Percentiles rank a stretch among this genome's conserved stretches.
Evolutionary conservation across 768 basidiomycete genomes (phyloP).

Genomic region (Pisolithus marmoratus): DNA sequence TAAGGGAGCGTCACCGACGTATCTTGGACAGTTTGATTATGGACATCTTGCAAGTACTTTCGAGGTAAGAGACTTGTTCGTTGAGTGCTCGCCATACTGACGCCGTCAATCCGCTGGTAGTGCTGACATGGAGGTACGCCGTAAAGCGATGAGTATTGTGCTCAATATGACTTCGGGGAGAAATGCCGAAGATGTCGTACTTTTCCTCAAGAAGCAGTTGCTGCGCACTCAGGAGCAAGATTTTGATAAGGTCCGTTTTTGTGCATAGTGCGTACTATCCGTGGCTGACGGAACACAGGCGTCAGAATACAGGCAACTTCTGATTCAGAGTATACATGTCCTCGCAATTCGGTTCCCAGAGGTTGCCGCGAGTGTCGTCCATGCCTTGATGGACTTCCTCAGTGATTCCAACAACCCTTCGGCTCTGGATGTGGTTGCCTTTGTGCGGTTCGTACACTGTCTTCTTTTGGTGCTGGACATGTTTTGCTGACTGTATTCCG

Average conservation of each 20-base stretch:
- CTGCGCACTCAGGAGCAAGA: conserved; percentile 87
- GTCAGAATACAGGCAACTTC: conserved; percentile 89
- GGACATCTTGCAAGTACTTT: conserved; percentile 90
- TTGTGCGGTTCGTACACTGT: conserved; percentile 48
- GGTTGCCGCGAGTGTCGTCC: conserved; percentile 91
- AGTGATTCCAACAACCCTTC: conserved; percentile 93
- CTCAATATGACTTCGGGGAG: conserved; percentile 89
- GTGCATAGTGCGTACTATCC: background rate
- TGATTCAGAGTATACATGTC: conserved; percentile 96
- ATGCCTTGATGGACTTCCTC: conserved; percentile 90
- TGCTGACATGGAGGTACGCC: conserved; percentile 93
- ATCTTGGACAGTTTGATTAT: conserved; percentile 89
- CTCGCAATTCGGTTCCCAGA: conserved; percentile 96
- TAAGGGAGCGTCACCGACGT: conserved; percentile 81
- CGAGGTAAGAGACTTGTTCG: conserved; percentile 44
- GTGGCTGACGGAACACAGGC: conserved; percentile 42
- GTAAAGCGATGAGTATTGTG: conserved; percentile 86
- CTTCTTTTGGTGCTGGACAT: background rate
- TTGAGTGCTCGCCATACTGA: background rate
- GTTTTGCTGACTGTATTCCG: background rate
- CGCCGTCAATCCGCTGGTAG: conserved; percentile 31
- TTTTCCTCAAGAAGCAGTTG: conserved; percentile 98
- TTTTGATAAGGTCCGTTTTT: conserved; percentile 71
- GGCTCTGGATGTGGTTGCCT: conserved; percentile 90
- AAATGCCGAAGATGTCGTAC: conserved; percentile 94